These are phyloP conservation scores for Gryganskiella cystojenkinii DNA, from an alignment of 192 early-diverging fungal genomes.

Conservation along the genomic window DNA sequence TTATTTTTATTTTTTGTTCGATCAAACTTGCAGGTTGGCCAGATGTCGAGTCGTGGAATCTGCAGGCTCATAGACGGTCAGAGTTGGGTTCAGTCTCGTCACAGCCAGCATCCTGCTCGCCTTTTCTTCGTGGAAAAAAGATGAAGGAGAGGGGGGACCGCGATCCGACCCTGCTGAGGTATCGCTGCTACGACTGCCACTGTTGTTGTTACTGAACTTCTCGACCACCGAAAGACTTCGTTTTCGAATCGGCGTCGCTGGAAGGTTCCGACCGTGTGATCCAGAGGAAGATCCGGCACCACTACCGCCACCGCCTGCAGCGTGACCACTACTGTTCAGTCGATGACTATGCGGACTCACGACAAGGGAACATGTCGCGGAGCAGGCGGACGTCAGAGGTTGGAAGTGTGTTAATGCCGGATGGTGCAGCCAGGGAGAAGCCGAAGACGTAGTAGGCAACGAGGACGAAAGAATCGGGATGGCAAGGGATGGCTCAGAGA, in stretches of 20 bases:
- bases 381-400: conserved; percentile 8
- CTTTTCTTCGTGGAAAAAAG: background rate
- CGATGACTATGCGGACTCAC: conserved; percentile 21
- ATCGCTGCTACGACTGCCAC: background rate
- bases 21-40: too few species aligned
- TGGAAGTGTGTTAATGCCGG: background rate
- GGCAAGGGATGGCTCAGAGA: background rate
- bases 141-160: background rate
- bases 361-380: conserved; percentile 21
- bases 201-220: background rate
- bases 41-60: too few species aligned
- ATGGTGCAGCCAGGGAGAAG: conserved; percentile 3
- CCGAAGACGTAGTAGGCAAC: background rate
- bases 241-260: conserved; percentile 5
- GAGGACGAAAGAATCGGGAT: background rate
- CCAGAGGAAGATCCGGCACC: background rate
- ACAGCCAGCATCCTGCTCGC: conserved; percentile 14
- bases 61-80: conserved; percentile 28
- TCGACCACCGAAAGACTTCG: conserved; percentile 25
- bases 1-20: too few species aligned
- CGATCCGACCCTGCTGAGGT: background rate
- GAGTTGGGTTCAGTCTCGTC: conserved; percentile 28
- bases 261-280: background rate
- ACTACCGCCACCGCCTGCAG: background rate
- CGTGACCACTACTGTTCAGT: background rate